A percentile compares a stretch with the other conserved stretches of the same genome.
Evolutionary conservation across 306 rosid genomes (phyloP).

Genomic region (Leucaena leucocephala): DNA sequence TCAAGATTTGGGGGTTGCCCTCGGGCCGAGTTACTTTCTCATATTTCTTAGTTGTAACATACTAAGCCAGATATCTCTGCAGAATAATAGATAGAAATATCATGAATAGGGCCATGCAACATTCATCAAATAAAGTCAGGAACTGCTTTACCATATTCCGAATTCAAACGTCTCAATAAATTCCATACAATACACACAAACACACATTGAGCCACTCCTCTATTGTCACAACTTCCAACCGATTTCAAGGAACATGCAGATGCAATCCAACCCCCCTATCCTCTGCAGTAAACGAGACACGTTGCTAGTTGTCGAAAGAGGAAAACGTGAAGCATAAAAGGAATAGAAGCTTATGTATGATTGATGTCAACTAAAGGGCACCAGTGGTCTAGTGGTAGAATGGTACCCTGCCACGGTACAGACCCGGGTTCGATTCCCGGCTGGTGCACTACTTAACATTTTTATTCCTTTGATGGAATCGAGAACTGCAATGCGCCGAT

Average conservation of each 20-base stretch:
- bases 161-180: background rate
- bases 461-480: background rate
- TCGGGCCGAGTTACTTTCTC: conserved; percentile 31
- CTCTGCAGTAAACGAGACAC: background rate
- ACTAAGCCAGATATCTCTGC: background rate
- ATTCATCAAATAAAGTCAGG: background rate
- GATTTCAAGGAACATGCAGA: background rate
- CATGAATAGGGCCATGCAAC: background rate
- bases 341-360: fast-evolving
- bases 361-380: background rate
- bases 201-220: background rate
- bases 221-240: background rate
- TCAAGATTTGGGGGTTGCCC: conserved; percentile 13
- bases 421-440: conserved; percentile 51
- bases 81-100: background rate
- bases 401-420: conserved; percentile 50
- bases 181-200: background rate
- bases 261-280: background rate
- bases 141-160: no score
- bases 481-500: background rate
- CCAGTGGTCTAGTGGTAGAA: conserved; percentile 50
- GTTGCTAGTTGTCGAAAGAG: background rate
- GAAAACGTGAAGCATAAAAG: background rate
- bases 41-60: conserved; percentile 56
- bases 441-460: background rate